A percentile compares a stretch with the other conserved stretches of the same genome.
These are phyloP conservation scores for Cunninghamia lanceolata DNA, from an alignment of 75 land plant genomes.

Conservation along the genomic window DNA sequence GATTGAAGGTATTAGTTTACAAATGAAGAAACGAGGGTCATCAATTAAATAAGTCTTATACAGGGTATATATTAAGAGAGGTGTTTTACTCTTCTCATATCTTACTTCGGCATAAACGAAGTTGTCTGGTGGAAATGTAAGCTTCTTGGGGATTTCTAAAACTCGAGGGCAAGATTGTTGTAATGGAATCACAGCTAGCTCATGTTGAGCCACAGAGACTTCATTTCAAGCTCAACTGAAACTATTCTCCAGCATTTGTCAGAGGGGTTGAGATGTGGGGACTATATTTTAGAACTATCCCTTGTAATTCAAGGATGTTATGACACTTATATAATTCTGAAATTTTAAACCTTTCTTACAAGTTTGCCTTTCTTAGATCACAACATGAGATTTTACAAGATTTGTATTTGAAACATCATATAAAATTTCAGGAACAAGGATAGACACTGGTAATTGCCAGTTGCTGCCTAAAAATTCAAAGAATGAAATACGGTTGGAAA, in stretches of 20 bases:
- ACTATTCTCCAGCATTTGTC: background rate
- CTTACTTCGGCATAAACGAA: background rate
- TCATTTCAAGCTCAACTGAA: background rate
- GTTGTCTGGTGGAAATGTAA: background rate
- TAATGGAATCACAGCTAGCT: background rate
- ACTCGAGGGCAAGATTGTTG: background rate
- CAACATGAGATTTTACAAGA: background rate
- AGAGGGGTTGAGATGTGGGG: background rate
- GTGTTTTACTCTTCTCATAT: background rate
- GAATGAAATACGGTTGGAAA: background rate
- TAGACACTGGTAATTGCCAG: background rate
- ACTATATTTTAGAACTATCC: background rate
- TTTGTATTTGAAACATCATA: background rate
- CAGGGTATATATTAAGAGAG: background rate
- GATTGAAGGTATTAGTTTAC: background rate
- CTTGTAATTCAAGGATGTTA: background rate
- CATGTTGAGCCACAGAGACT: background rate
- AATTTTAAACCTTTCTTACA: background rate
- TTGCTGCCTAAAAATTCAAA: background rate
- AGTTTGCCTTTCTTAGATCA: background rate
- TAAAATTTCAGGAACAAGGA: background rate
- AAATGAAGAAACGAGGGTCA: background rate
- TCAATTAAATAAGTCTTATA: background rate
- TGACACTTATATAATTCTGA: background rate
- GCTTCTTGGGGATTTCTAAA: background rate